Evolutionary conservation across 2,329 filamentous ascomycete species (phyloP).

Genomic region (Ustilaginoidea virens): DNA sequence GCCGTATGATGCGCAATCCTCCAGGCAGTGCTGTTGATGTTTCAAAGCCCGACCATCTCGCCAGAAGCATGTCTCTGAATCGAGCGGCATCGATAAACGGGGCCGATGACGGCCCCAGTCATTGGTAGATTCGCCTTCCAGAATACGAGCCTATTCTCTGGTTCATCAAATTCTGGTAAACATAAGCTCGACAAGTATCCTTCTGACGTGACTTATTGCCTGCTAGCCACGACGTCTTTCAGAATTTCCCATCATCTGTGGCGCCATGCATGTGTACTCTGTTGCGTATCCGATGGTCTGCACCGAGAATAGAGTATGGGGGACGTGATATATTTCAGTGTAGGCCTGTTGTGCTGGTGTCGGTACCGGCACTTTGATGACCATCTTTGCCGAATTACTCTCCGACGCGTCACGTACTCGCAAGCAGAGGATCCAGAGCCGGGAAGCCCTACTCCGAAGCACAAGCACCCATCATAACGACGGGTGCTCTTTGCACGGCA

Average conservation of each 20-base stretch:
- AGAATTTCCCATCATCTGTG: conserved; percentile 75
- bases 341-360: conserved; percentile 66
- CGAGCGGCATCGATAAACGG: conserved; percentile 70
- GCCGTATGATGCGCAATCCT: conserved; percentile 72
- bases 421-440: conserved; percentile 64
- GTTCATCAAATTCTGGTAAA: conserved; percentile 52
- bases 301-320: conserved; percentile 59
- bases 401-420: conserved; percentile 59
- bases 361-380: conserved; percentile 45
- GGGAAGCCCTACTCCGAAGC: conserved; percentile 63
- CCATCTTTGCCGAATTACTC: conserved; percentile 51
- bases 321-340: conserved; percentile 52
- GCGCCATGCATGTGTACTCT: conserved; percentile 79
- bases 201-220: no score
- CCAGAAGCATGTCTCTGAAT: conserved; percentile 61
- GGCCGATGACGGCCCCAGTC: conserved; percentile 22
- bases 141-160: conserved; percentile 65
- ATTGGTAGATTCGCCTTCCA: conserved; percentile 62
- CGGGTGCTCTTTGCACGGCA: conserved; percentile 59
- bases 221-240: no score
- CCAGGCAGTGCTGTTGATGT: conserved; percentile 77
- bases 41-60: conserved; percentile 63
- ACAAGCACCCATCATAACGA: conserved; percentile 63
- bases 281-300: conserved; percentile 84
- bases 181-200: no score